Evolutionary conservation across 371 early-diverging fungal species (phyloP).

Genomic region (Parasitella parasitica): DNA sequence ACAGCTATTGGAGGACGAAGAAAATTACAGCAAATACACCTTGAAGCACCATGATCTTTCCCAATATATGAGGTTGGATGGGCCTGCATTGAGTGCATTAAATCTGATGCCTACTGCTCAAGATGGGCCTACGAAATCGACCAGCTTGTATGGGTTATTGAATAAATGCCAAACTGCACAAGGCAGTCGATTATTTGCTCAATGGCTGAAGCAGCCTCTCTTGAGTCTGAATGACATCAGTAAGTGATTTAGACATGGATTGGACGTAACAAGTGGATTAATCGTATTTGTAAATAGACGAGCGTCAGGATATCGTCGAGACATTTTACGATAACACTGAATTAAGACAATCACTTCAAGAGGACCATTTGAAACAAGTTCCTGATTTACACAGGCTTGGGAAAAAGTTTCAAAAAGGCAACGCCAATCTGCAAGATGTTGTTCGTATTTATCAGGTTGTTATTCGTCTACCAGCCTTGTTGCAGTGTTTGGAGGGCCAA

Average conservation of each 20-base stretch:
- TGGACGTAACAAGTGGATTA: background rate
- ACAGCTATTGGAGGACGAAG: conserved; percentile 71
- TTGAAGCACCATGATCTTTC: conserved; percentile 75
- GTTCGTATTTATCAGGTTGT: conserved; percentile 89
- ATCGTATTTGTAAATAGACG: conserved; percentile 38
- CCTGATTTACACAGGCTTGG: conserved; percentile 90
- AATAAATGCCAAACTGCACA: conserved; percentile 91
- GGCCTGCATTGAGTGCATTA: conserved; percentile 86
- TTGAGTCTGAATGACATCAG: conserved; percentile 73
- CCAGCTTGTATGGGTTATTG: conserved; percentile 84
- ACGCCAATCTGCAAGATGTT: conserved; percentile 84
- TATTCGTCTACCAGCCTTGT: conserved; percentile 70
- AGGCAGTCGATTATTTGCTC: conserved; percentile 83
- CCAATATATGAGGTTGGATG: conserved; percentile 92
- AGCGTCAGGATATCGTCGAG: conserved; percentile 80
- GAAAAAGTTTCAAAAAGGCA: conserved; percentile 79
- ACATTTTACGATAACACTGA: conserved; percentile 71
- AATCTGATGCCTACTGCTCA: conserved; percentile 81
- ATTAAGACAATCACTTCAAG: conserved; percentile 70
- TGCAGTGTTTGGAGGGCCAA: conserved; percentile 53
- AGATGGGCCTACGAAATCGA: conserved; percentile 78
- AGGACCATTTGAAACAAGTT: conserved; percentile 72
- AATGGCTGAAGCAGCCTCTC: conserved; percentile 96
- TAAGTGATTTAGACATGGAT: conserved; percentile 13
- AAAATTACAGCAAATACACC: conserved; percentile 73